Evolutionary conservation across 106 monocot species (phyloP).

Genomic region (Dendrobium nobile): DNA sequence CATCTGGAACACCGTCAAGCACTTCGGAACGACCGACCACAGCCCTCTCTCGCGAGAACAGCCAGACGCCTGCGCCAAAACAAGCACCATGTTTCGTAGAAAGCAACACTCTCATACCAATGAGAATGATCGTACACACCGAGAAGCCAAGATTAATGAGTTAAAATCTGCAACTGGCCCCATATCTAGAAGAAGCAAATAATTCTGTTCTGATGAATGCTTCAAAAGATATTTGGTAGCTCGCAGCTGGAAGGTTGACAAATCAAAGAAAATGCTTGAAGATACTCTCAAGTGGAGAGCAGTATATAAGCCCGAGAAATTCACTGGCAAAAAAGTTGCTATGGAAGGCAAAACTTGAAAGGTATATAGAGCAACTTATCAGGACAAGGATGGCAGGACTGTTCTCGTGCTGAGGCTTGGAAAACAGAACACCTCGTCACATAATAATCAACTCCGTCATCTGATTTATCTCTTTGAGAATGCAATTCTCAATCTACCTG

Average conservation of each 20-base stretch:
- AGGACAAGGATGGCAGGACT: conserved; percentile 57
- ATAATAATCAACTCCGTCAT: conserved; percentile 68
- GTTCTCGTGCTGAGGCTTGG: conserved; percentile 69
- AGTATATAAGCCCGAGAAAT: conserved; percentile 66
- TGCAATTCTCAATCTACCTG: conserved; percentile 63
- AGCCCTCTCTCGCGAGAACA: too few species aligned
- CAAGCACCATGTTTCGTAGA: conserved; percentile 21
- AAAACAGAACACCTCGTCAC: conserved; percentile 77
- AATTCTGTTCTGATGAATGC: conserved; percentile 60
- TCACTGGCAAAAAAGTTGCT: conserved; percentile 73
- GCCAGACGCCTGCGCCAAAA: neutral
- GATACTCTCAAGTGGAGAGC: conserved; percentile 74
- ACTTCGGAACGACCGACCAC: too few species aligned
- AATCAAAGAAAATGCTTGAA: conserved; percentile 80
- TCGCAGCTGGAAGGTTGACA: conserved; percentile 69
- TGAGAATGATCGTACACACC: conserved; percentile 6
- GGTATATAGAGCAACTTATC: conserved; percentile 64
- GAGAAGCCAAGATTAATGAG: conserved; percentile 48
- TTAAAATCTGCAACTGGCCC: conserved; percentile 52
- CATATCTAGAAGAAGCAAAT: conserved; percentile 29
- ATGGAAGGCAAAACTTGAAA: conserved; percentile 86
- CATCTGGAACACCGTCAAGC: too few species aligned
- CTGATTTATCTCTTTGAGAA: conserved; percentile 79
- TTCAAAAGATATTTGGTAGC: conserved; percentile 71
- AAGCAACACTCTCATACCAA: conserved; percentile 21